These are phyloP conservation scores for Colletotrichum tamarilloi DNA, from an alignment of 2,329 filamentous ascomycete species.

Conservation along the genomic window DNA sequence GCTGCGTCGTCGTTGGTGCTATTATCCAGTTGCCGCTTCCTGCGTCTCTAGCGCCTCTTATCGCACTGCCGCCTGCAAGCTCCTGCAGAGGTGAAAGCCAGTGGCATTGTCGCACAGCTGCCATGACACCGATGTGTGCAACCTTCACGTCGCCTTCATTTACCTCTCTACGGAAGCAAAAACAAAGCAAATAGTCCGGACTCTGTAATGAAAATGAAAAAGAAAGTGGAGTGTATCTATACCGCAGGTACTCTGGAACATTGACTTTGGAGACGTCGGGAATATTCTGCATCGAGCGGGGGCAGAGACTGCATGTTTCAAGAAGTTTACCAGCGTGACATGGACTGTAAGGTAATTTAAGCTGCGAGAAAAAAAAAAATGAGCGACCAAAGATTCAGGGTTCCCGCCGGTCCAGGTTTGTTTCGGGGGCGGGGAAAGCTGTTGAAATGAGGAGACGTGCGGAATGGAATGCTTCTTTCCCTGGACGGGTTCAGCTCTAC, in stretches of 20 bases:
- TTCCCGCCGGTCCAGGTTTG: not conserved
- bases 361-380: not conserved
- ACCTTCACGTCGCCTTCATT: not conserved
- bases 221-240: not conserved
- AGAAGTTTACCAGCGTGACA: constrained; percentile 16
- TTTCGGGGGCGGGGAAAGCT: constrained; percentile 29
- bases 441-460: not conserved
- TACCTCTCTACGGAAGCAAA: not conserved
- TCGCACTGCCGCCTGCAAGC: not conserved
- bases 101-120: not conserved
- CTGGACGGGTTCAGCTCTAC: not conserved
- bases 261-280: constrained; percentile 1
- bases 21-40: not conserved
- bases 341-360: not conserved
- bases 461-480: constrained; percentile 25
- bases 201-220: not conserved
- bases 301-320: constrained; percentile 27
- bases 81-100: not conserved
- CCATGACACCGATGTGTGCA: not conserved
- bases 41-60: not conserved
- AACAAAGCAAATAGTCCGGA: not conserved
- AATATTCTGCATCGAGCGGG: constrained; percentile 1
- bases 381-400: constrained; percentile 8
- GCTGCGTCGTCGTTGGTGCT: not conserved
- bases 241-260: no score